A percentile compares a stretch with the other conserved stretches of the same genome.
These are phyloP conservation scores for Gastrolobium bilobum DNA, from an alignment of 306 rosid species.

Conservation along the genomic window DNA sequence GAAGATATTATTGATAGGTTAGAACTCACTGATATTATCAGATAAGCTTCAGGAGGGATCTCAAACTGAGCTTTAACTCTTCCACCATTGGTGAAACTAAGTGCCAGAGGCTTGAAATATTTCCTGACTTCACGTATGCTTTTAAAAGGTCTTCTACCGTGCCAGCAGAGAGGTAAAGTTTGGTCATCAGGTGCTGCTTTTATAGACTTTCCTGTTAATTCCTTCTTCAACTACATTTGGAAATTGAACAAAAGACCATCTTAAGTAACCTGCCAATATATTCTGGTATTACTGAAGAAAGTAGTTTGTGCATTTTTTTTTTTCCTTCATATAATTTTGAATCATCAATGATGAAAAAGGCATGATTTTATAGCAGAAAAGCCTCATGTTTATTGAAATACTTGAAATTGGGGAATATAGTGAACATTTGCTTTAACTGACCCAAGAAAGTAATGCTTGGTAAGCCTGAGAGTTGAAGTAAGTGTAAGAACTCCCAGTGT, in stretches of 20 bases:
- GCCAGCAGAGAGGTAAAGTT: slow-evolving; percentile 85
- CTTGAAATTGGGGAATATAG: not conserved
- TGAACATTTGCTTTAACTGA: slow-evolving; percentile 54
- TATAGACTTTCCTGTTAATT: slow-evolving; percentile 60
- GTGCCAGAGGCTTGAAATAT: slow-evolving; percentile 83
- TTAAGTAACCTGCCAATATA: not conserved
- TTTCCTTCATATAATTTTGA: slow-evolving; percentile 19
- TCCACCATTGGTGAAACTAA: slow-evolving; percentile 67
- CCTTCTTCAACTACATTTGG: slow-evolving; percentile 69
- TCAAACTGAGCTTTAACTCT: slow-evolving; percentile 67
- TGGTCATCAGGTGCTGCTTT: slow-evolving; percentile 71
- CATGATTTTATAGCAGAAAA: slow-evolving; percentile 23
- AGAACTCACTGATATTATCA: slow-evolving; percentile 78
- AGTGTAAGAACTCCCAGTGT: slow-evolving; percentile 90
- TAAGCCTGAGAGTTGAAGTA: slow-evolving; percentile 78
- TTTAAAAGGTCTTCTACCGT: slow-evolving; percentile 74
- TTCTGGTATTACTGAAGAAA: not conserved
- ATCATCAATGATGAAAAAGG: slow-evolving; percentile 7
- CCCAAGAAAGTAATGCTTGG: slow-evolving; percentile 68
- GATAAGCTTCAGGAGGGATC: slow-evolving; percentile 84
- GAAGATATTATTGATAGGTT: slow-evolving; percentile 3
- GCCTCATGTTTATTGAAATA: slow-evolving; percentile 10
- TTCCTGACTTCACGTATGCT: slow-evolving; percentile 72
- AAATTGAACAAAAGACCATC: slow-evolving; percentile 37
- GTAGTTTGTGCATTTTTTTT: not conserved